A percentile compares a stretch with the other conserved stretches of the same genome.
Conservation (phyloP, 768 basidiomycete genomes). For the Termitomyces sp. region DNA sequence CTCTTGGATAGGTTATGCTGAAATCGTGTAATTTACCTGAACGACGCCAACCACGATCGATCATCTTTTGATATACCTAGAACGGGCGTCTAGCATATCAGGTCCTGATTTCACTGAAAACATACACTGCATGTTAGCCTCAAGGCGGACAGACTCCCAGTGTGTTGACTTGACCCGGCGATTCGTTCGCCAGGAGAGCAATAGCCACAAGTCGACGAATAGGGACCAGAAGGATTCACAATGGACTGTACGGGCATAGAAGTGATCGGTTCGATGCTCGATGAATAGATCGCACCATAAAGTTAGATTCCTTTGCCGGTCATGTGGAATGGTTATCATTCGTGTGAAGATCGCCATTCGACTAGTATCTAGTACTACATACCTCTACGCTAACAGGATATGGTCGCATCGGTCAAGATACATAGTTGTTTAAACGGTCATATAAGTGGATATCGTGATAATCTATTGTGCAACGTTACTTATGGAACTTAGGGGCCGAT, state of each 20-base stretch:
- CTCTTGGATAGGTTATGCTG: neutral
- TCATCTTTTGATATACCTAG: slow-evolving; percentile 77
- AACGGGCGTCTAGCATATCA: neutral
- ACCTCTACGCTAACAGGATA: no score
- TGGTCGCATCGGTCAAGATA: neutral
- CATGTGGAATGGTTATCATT: neutral
- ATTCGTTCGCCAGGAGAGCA: slow-evolving; percentile 49
- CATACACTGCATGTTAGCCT: slow-evolving; percentile 40
- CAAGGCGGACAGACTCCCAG: slow-evolving; percentile 43
- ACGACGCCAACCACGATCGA: slow-evolving; percentile 81
- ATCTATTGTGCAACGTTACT: neutral
- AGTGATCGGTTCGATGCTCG: neutral
- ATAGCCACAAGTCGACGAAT: slow-evolving; percentile 57
- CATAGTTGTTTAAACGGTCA: neutral
- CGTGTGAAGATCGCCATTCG: neutral
- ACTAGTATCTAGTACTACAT: neutral
- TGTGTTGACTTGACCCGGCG: slow-evolving; percentile 35
- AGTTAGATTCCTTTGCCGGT: no score
- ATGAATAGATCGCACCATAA: no score
- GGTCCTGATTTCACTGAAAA: neutral
- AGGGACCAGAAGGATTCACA: slow-evolving; percentile 28
- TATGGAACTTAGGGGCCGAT: slow-evolving; percentile 13
- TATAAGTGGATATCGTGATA: neutral
- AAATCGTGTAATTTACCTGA: slow-evolving; percentile 39
- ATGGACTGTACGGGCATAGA: slow-evolving; percentile 23